Evolutionary conservation across 2,329 filamentous ascomycete genomes (phyloP).

Genomic region (Ophiocordyceps robertsii): DNA sequence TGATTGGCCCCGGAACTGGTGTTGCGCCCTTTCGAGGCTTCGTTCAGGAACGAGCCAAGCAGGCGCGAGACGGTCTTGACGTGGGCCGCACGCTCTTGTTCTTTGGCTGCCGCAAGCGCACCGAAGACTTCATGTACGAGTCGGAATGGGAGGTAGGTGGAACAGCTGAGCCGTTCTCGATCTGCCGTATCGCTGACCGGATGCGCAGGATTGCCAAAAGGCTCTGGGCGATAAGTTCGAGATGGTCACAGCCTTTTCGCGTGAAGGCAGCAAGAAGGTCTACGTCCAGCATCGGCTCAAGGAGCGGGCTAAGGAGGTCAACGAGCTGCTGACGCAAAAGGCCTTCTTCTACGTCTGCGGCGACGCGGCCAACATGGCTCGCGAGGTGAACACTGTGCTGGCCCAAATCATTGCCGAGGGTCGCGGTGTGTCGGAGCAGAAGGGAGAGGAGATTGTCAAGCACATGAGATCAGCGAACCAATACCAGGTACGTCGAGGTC

Average conservation of each 20-base stretch:
- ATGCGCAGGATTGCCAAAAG: slow-evolving; percentile 61
- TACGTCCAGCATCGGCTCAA: slow-evolving; percentile 92
- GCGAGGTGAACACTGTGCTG: slow-evolving; percentile 81
- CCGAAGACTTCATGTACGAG: slow-evolving; percentile 88
- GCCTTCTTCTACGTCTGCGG: slow-evolving; percentile 98
- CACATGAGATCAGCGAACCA: slow-evolving; percentile 88
- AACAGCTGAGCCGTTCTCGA: background rate
- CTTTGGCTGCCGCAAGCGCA: slow-evolving; percentile 79
- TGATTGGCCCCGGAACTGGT: slow-evolving; percentile 92
- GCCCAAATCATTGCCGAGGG: slow-evolving; percentile 77
- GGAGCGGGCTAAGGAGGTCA: slow-evolving; percentile 71
- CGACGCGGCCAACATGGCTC: slow-evolving; percentile 93
- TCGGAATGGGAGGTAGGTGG: slow-evolving; percentile 78
- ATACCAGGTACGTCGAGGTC: slow-evolving; percentile 60
- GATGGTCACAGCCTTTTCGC: slow-evolving; percentile 89
- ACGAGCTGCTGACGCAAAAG: slow-evolving; percentile 71
- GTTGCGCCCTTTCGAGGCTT: slow-evolving; percentile 94
- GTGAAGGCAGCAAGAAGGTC: slow-evolving; percentile 74
- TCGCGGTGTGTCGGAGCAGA: slow-evolving; percentile 67
- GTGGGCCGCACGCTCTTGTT: slow-evolving; percentile 86
- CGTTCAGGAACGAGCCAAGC: slow-evolving; percentile 80
- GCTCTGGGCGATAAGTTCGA: slow-evolving; percentile 79
- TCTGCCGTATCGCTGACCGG: background rate
- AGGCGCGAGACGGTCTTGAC: slow-evolving; percentile 64
- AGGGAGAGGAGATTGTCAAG: slow-evolving; percentile 95